These are phyloP conservation scores for Shiraia sp. DNA, from an alignment of 2,329 filamentous ascomycete genomes.

Conservation along the genomic window DNA sequence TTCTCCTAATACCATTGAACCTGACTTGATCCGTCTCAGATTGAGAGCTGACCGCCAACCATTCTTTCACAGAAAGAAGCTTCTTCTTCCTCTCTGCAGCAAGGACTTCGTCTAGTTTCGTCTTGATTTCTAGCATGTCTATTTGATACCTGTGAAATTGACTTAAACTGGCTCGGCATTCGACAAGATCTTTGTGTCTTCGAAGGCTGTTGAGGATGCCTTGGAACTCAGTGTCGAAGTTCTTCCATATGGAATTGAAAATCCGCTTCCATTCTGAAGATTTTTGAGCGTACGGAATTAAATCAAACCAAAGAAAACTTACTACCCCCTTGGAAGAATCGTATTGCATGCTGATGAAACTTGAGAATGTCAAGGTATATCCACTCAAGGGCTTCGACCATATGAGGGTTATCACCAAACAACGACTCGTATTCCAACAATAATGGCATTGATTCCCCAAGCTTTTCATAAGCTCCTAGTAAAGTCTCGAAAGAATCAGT, in stretches of 20 bases:
- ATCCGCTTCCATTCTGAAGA: constrained; percentile 21
- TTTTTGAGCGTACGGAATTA: background rate
- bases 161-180: constrained; percentile 21
- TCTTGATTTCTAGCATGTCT: constrained; percentile 15
- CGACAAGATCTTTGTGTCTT: constrained; percentile 31
- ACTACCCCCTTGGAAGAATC: constrained; percentile 28
- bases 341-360: constrained; percentile 43
- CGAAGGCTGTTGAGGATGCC: constrained; percentile 30
- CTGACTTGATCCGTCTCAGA: constrained; percentile 15
- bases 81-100: constrained; percentile 17
- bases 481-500: constrained; percentile 43
- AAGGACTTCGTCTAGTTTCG: constrained; percentile 13
- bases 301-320: constrained; percentile 8
- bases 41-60: constrained; percentile 20
- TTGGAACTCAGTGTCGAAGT: constrained; percentile 32
- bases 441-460: constrained; percentile 46
- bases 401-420: constrained; percentile 32
- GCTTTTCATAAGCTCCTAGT: constrained; percentile 44
- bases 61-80: constrained; percentile 16
- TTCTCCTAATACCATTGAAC: constrained; percentile 7
- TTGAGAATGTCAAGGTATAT: constrained; percentile 47
- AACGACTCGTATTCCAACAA: constrained; percentile 37
- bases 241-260: constrained; percentile 32
- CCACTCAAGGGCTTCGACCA: constrained; percentile 36
- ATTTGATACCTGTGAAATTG: constrained; percentile 23